These are phyloP conservation scores for Debaryomyces castellii DNA, from an alignment of 805 yeast genomes.

Conservation along the genomic window DNA sequence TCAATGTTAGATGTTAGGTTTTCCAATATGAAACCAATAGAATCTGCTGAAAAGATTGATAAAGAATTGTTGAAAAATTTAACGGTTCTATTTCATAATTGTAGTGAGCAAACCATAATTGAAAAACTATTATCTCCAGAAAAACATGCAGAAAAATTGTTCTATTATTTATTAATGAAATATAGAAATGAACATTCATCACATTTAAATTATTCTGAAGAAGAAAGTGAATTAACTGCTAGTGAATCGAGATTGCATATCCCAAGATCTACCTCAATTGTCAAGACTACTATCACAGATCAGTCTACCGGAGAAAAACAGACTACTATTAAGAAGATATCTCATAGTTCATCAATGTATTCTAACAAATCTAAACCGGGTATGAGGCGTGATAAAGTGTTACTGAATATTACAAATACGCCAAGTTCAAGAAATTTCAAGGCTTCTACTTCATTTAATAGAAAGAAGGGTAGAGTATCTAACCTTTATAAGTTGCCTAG, in stretches of 20 bases:
- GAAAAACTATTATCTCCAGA: slow-evolving; percentile 52
- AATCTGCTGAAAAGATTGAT: slow-evolving; percentile 55
- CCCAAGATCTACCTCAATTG: slow-evolving; percentile 41
- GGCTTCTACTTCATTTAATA: slow-evolving; percentile 40
- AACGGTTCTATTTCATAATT: slow-evolving; percentile 81
- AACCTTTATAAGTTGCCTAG: slow-evolving; percentile 25
- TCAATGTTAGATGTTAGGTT: slow-evolving; percentile 15
- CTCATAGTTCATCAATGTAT: slow-evolving; percentile 15
- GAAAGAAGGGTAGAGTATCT: slow-evolving; percentile 26
- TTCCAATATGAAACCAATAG: slow-evolving; percentile 33
- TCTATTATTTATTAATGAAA: slow-evolving; percentile 70
- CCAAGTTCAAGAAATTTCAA: slow-evolving; percentile 23
- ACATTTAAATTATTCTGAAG: slow-evolving; percentile 18
- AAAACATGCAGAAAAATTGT: slow-evolving; percentile 75
- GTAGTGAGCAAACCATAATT: slow-evolving; percentile 52
- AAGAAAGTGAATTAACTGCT: slow-evolving; percentile 22
- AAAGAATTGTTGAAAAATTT: slow-evolving; percentile 71
- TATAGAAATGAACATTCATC: slow-evolving; percentile 67
- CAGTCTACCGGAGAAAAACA: slow-evolving; percentile 22
- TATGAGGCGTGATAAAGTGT: slow-evolving; percentile 12
- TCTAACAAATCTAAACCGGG: slow-evolving; percentile 16
- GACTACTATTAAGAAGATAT: slow-evolving; percentile 21
- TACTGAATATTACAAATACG: slow-evolving; percentile 35
- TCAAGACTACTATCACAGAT: slow-evolving; percentile 39
- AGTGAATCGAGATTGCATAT: slow-evolving; percentile 27